Conservation (phyloP, 2,329 filamentous ascomycete genomes). For the Juglanconis sp. region DNA sequence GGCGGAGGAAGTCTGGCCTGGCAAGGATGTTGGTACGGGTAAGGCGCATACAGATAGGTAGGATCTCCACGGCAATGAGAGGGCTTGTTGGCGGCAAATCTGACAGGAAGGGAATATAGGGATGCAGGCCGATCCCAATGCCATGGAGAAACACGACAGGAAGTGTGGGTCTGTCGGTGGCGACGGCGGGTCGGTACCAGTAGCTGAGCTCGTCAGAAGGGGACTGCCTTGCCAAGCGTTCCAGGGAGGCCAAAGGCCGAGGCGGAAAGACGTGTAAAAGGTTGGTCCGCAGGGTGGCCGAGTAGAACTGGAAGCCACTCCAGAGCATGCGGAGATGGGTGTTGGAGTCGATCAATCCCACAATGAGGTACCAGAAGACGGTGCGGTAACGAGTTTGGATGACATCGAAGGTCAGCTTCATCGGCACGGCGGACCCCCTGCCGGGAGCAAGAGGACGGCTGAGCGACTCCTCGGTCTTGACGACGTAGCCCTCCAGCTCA, state of each 20-base stretch:
- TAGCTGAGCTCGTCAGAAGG: constrained; percentile 18
- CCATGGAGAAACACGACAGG: constrained; percentile 21
- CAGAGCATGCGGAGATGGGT: constrained; percentile 43
- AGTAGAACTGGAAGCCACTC: constrained; percentile 51
- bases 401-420: constrained; percentile 65
- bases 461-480: constrained; percentile 50
- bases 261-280: constrained; percentile 50
- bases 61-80: constrained; percentile 18
- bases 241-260: constrained; percentile 41
- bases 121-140: constrained; percentile 19
- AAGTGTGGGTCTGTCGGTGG: neutral
- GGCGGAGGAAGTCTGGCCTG: constrained; percentile 50
- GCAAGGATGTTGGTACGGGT: constrained; percentile 39
- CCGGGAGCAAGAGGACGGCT: constrained; percentile 51
- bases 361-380: constrained; percentile 60
- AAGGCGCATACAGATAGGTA: constrained; percentile 21
- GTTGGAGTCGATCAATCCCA: constrained; percentile 52
- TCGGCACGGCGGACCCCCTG: constrained; percentile 49
- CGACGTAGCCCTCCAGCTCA: constrained; percentile 47
- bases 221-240: neutral
- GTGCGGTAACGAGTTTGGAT: constrained; percentile 60
- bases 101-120: constrained; percentile 16
- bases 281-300: constrained; percentile 31
- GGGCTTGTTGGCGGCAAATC: constrained; percentile 16
- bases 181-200: constrained; percentile 12